These are phyloP conservation scores for Stemphylium lycopersici DNA, from an alignment of 2,329 filamentous ascomycete species.

Conservation along the genomic window DNA sequence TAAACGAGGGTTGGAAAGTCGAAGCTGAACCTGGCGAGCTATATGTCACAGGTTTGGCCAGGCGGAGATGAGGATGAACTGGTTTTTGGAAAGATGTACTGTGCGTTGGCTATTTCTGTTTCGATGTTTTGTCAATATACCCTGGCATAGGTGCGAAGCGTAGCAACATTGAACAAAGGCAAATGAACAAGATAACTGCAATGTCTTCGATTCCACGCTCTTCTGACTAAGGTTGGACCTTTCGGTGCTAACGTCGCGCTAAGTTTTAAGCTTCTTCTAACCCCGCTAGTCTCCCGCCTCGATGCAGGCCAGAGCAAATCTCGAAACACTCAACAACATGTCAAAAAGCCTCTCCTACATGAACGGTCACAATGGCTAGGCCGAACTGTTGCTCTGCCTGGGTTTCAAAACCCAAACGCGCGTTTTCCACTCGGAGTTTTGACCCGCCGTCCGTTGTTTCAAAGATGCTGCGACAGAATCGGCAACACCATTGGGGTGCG, in stretches of 20 bases:
- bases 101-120: not conserved
- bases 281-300: not conserved
- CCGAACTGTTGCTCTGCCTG: conserved; percentile 7
- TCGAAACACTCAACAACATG: conserved; percentile 8
- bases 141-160: not conserved
- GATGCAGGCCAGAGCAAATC: not conserved
- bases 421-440: conserved; percentile 11
- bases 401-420: conserved; percentile 34
- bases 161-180: not conserved
- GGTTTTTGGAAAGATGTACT: not conserved
- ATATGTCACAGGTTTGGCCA: conserved; percentile 67
- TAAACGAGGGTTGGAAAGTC: conserved; percentile 82
- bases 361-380: conserved; percentile 16
- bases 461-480: conserved; percentile 14
- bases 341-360: conserved; percentile 6
- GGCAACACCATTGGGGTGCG: conserved; percentile 9
- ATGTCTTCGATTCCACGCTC: not conserved
- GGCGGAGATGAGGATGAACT: conserved; percentile 21
- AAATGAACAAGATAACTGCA: not conserved
- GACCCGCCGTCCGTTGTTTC: conserved; percentile 11
- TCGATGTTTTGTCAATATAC: conserved; percentile 1
- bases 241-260: conserved; percentile 14
- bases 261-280: conserved; percentile 14
- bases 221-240: not conserved
- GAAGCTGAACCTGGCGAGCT: conserved; percentile 74